A percentile compares a stretch with the other conserved stretches of the same genome.
phyloP scores from a whole-genome alignment of 495 filamentous ascomycete genomes.

The Pyronema omphalodes region DNA sequence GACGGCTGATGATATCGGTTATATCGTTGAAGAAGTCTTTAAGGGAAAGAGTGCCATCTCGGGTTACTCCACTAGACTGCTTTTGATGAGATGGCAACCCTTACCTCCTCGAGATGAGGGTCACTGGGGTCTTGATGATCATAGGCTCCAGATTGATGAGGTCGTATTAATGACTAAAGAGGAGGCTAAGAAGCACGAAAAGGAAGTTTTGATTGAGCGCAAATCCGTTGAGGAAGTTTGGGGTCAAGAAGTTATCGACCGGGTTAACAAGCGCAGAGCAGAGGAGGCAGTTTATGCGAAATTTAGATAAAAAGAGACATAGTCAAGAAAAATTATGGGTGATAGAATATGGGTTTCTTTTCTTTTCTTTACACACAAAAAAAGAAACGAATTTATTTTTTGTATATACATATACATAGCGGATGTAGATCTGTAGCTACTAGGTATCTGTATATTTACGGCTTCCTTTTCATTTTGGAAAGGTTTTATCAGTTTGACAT shows the following conservation, averaged over 20 bases:
- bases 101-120: slow-evolving; percentile 26
- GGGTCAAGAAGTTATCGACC: slow-evolving; percentile 39
- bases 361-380: no score
- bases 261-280: slow-evolving; percentile 41
- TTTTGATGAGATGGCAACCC: slow-evolving; percentile 58
- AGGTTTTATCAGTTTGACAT: no score
- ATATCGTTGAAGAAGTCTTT: slow-evolving; percentile 78
- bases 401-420: no score
- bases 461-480: no score
- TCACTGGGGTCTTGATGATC: slow-evolving; percentile 41
- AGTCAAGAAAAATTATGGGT: no score
- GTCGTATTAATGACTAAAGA: slow-evolving; percentile 95
- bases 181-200: slow-evolving; percentile 65
- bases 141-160: slow-evolving; percentile 48
- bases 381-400: no score
- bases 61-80: slow-evolving; percentile 57
- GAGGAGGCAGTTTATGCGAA: slow-evolving; percentile 42
- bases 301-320: slow-evolving; percentile 23
- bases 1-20: slow-evolving; percentile 60
- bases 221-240: slow-evolving; percentile 58
- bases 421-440: no score
- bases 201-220: slow-evolving; percentile 51
- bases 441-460: no score
- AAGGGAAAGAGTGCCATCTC: slow-evolving; percentile 67
- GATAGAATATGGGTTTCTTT: no score